Base-by-base conservation (phyloP, 2,329 filamentous ascomycete species). In the Alternaria brassicicola region DNA sequence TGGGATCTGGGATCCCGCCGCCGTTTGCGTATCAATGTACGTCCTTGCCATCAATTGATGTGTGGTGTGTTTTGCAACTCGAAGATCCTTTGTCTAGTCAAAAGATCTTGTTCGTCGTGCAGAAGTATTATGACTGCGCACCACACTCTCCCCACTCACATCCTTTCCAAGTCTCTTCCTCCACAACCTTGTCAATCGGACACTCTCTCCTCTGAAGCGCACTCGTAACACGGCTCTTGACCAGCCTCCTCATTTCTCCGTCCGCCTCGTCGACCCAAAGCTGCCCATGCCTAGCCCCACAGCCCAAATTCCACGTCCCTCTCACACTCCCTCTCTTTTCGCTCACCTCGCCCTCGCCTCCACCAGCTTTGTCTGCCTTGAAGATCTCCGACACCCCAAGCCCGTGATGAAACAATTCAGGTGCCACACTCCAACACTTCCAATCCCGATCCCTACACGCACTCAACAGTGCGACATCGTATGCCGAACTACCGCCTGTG, bases 401-500 rank as follows among this genome's bases (percentile, higher is more conserved):
- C 25, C 69, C 60, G 54, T 79, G 78, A 54, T 79, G 77, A 53
- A 80, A 78, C n/a, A 80, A 46, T 57, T 79, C 78, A 1, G 78
- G 78, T 25, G 69, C 72, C 3, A 74, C 70, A 19, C 67, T 76
- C 62, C 68, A 78, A 61, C 78, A 80, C 35, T 61, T 57, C 63
- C 74, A 73, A 6, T 67, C 71, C 0, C 61, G 36, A 53, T 79
- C 75, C 6, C 77, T 66, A 61, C 78, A 80, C 19, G 72, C 75
- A 52, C 77, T 71, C 12, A 79, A 67, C 42, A 79, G 63, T 0
- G 72, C 69, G 8, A 80, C 78, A 57, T 80, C 78, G 52, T 70
- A 80, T 60, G 71, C 61, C 63, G 62, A 30, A 48, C 59, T 63
- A 64, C 74, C 59, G 49, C 59, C 50, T 25, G 55, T 7, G 60